Percentiles rank a stretch among this genome's conserved stretches.
phyloP scores from a whole-genome alignment of 352 stramenopile genomes.

The Globisporangium yorkense region DNA sequence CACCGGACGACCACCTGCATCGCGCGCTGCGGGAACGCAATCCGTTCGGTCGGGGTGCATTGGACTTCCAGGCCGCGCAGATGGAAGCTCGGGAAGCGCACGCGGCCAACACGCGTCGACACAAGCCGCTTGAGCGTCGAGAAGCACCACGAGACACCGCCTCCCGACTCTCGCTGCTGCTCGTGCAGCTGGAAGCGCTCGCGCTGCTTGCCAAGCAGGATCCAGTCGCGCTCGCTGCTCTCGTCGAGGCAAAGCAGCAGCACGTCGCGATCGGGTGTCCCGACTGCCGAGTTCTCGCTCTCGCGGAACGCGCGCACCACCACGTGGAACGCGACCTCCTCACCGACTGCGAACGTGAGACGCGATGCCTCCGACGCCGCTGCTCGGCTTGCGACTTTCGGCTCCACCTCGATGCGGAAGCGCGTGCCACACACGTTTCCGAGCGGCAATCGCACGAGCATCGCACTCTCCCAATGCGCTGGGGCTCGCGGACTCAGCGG shows the following conservation, averaged over 20 bases:
- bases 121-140: slow-evolving; percentile 42
- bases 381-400: slow-evolving; percentile 9
- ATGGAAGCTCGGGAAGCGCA: slow-evolving; percentile 51
- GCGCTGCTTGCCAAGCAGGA: slow-evolving; percentile 56
- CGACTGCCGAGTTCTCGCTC: background rate
- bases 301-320: slow-evolving; percentile 21
- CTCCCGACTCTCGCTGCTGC: background rate
- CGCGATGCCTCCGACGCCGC: background rate
- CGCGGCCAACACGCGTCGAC: slow-evolving; percentile 31
- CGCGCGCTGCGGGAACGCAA: slow-evolving; percentile 14
- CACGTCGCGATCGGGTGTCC: slow-evolving; percentile 8
- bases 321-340: slow-evolving; percentile 48
- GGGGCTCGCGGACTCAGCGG: background rate
- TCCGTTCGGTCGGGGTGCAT: background rate
- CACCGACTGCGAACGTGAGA: slow-evolving; percentile 17
- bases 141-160: slow-evolving; percentile 11
- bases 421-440: slow-evolving; percentile 18
- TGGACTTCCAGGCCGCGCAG: slow-evolving; percentile 18
- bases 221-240: slow-evolving; percentile 53
- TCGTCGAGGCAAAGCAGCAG: slow-evolving; percentile 43
- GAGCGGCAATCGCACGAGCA: slow-evolving; percentile 25
- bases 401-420: slow-evolving; percentile 40
- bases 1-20: slow-evolving; percentile 23
- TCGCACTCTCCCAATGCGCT: slow-evolving; percentile 8
- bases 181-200: slow-evolving; percentile 33